Percentiles rank a stretch among this genome's conserved stretches.
Evolutionary conservation across 1,284 basidiomycete genomes (phyloP).

Genomic region (Anthracocystis walkeri): DNA sequence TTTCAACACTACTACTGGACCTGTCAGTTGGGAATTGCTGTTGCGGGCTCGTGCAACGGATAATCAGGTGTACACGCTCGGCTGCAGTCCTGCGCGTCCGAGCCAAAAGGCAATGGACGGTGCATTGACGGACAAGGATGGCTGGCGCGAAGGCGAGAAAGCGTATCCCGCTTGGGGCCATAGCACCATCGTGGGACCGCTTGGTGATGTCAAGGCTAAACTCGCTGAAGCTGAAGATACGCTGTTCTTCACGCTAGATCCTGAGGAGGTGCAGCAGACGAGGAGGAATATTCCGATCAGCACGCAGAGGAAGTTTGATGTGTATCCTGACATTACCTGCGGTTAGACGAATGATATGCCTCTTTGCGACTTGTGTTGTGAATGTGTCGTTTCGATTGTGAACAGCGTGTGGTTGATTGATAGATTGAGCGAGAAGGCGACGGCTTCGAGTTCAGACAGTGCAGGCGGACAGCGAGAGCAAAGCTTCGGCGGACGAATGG

Average conservation of each 20-base stretch:
- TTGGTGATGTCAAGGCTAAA: conserved; percentile 83
- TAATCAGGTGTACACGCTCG: conserved; percentile 93
- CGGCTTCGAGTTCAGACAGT: no score
- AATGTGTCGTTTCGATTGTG: not conserved
- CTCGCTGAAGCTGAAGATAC: conserved; percentile 85
- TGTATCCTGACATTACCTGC: conserved; percentile 58
- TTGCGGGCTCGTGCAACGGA: conserved; percentile 90
- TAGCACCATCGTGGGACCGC: conserved; percentile 62
- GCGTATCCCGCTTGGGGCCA: conserved; percentile 68
- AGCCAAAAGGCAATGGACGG: conserved; percentile 72
- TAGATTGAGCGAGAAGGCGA: not conserved
- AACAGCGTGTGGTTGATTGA: not conserved
- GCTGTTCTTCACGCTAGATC: conserved; percentile 70
- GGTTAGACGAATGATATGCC: conserved; percentile 12
- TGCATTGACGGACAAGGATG: conserved; percentile 20
- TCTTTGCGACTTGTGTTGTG: not conserved
- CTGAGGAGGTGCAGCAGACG: conserved; percentile 53
- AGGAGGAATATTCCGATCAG: conserved; percentile 60
- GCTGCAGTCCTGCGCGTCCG: conserved; percentile 95
- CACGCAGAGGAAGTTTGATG: conserved; percentile 62
- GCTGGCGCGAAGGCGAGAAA: conserved; percentile 50
- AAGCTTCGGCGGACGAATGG: no score
- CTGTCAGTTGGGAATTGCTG: conserved; percentile 94
- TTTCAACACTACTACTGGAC: conserved; percentile 82
- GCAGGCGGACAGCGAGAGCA: no score